Evolutionary conservation across 2,329 filamentous ascomycete genomes (phyloP).

Genomic region (Colletotrichum plurivorum): DNA sequence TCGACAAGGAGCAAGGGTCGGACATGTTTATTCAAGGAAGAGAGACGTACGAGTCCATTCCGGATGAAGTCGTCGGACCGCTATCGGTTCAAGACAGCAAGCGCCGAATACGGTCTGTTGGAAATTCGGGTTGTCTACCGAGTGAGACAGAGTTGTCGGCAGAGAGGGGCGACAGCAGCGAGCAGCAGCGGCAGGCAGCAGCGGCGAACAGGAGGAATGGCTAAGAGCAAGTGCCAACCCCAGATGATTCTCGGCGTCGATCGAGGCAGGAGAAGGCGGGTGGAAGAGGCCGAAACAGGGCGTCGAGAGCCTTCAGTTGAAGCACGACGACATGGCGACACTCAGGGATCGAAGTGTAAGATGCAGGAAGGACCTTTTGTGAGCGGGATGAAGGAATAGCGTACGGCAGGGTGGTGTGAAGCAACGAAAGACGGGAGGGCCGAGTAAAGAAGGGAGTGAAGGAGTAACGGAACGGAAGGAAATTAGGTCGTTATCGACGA

Average conservation of each 20-base stretch:
- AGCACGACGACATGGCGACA: constrained; percentile 35
- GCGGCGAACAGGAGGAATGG: constrained; percentile 5
- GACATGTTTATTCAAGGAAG: constrained; percentile 15
- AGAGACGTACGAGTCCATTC: constrained; percentile 37
- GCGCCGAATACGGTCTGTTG: constrained; percentile 4
- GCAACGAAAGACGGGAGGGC: not conserved
- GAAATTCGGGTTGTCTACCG: constrained; percentile 4
- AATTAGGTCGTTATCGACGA: constrained; percentile 11
- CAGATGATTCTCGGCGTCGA: too few species aligned
- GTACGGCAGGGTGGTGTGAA: too few species aligned
- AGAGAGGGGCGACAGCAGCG: not conserved
- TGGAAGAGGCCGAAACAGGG: constrained; percentile 2
- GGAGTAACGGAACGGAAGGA: not conserved
- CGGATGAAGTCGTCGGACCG: constrained; percentile 1
- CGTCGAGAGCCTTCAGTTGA: constrained; percentile 24
- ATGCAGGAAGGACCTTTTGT: constrained; percentile 5
- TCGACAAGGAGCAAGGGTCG: not conserved
- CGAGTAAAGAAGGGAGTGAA: not conserved
- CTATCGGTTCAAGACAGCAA: constrained; percentile 5
- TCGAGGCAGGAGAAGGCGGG: not conserved
- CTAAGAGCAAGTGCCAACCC: not conserved
- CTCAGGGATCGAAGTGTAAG: constrained; percentile 8
- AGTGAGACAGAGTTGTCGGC: constrained; percentile 24
- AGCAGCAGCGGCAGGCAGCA: constrained; percentile 14
- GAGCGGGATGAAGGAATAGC: too few species aligned